Base-by-base conservation (phyloP, 805 yeast genomes). In the Wickerhamomyces kurtzmanii region DNA sequence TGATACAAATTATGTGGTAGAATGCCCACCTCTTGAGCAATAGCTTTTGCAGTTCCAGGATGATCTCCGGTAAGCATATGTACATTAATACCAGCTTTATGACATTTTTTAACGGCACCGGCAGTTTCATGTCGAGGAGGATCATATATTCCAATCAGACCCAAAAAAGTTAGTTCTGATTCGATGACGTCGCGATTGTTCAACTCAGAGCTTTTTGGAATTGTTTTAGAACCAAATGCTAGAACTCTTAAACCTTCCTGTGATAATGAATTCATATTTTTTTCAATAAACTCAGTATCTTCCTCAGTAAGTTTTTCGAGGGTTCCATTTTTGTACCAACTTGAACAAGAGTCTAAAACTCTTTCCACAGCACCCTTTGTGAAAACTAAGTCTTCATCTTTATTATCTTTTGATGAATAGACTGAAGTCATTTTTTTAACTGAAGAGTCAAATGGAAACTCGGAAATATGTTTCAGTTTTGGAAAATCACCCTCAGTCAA, bases 21-120 rank as follows among this genome's bases (percentile, higher is more conserved):
- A 34, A 80, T 80, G 11, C 87, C 87, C 28, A 80, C 86, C 49
- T 80, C 86, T 49, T 73, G 76, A 12, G 89, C 87, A 58, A 80
- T 80, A 5, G 87, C 84, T 32, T 62, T 59, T 12, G 89, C 89
- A 23, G 89, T 80, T 20, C 77, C 77, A 8, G 79, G 81, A 43
- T 77, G 85, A 47, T 80, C 89, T 37, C 89, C 89, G 12, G 89
- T 80, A 22, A 81, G 65, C 89, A 80, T 80, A 41, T 75, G 84
- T 25, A 80, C 87, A 38, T 75, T 71, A 40, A 80, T 75, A 35
- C 89, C 89, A 11, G 89, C 89, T 26, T 51, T 59, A 45, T 77
- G 85, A 51, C 87, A 79, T 34, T 57, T 50, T 40, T 66, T 67
- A 14, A 80, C 87, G 5, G 82, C 68, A 9, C 59, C 68, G 8